Evolutionary conservation across 495 filamentous ascomycete genomes (phyloP), one percentile per base, ranked within the genome.

Genomic region (Penicillium argentinense): DNA sequence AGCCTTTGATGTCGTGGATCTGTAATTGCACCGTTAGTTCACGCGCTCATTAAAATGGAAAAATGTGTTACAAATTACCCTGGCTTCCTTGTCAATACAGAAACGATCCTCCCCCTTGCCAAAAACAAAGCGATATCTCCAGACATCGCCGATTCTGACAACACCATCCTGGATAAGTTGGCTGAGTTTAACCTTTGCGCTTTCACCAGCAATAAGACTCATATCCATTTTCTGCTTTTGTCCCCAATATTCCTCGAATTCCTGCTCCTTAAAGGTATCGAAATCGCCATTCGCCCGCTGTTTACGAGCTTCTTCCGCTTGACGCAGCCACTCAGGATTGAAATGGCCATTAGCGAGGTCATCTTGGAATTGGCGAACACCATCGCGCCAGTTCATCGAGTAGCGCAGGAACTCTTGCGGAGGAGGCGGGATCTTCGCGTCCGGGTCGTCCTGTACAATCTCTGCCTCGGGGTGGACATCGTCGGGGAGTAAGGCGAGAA

Each of bases 181-280:
- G 8, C 62, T 51, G 9, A 81, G 47, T 49, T 75, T 83, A 8
- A 83, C 63, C 12, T 66, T 64, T 9, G 71, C 63, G 40, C 72
- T 69, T 51, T 82, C 67, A 17, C 79, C 81, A 17, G 77, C 72
- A 30, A 56, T 18, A n/a, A 67, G 47, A 9, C 30, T 42, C 17
- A 44, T 60, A 22, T 60, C 56, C 17, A 72, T 49, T 42, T 68
- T 78, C 59, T 83, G 76, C 41, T 84, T 80, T 44, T 86, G 77
- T 0, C 78, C 83, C 87, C 87, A 95, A 45, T 81, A 84, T 25
- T 77, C 63, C 64, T 89, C 81, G 26, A 82, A 86, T 28, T 85
- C 74, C 3, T 70, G 52, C 38, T 82, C 78, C 57, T 89, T 83
- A 61, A 79, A 87, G 5, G 76, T 66, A 49, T 92, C 82, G 53